A percentile compares a stretch with the other conserved stretches of the same genome.
These are phyloP conservation scores for Secale cereale DNA, from an alignment of 176 grass and related monocot genomes.

Conservation along the genomic window DNA sequence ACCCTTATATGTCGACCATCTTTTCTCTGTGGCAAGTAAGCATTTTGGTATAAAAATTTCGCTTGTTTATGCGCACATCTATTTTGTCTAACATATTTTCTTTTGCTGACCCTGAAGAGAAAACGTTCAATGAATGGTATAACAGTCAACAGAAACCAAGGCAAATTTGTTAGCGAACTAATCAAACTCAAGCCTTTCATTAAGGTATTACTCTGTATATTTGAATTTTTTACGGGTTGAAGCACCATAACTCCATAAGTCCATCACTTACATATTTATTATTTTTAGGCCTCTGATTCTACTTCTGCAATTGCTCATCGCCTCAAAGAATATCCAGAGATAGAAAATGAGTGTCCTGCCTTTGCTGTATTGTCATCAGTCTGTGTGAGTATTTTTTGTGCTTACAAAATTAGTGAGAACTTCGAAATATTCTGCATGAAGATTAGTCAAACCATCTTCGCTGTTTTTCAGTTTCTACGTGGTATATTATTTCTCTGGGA, in stretches of 20 bases:
- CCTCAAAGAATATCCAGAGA: neutral
- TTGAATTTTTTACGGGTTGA: neutral
- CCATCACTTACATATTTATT: neutral
- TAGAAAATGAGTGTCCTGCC: neutral
- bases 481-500: conserved; percentile 6
- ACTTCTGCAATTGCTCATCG: neutral
- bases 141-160: neutral
- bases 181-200: conserved; percentile 15
- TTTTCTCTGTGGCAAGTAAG: neutral
- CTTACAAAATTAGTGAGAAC: neutral
- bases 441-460: neutral
- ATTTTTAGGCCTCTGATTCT: conserved; percentile 12
- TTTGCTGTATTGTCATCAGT: neutral
- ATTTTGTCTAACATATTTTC: neutral
- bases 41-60: neutral
- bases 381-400: neutral
- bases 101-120: neutral
- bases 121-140: neutral
- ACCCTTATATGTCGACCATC: conserved; percentile 16
- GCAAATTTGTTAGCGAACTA: neutral
- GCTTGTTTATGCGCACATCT: neutral
- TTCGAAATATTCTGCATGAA: neutral
- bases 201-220: neutral
- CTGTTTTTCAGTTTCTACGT: neutral
- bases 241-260: neutral